Base-by-base conservation (phyloP, 1,284 basidiomycete species). In the Apiotrichum porosum region DNA sequence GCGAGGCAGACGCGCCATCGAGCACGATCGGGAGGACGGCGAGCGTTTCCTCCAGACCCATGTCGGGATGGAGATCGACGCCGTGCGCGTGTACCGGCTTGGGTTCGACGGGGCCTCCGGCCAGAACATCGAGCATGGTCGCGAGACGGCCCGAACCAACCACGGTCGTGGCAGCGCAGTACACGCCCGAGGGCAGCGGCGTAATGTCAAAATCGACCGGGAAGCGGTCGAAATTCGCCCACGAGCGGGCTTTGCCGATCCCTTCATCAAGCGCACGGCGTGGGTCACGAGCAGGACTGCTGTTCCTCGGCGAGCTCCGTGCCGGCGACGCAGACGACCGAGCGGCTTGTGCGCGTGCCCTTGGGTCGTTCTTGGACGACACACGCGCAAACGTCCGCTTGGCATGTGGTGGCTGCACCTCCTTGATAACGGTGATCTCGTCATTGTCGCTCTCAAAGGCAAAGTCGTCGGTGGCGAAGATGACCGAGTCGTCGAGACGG, bases 181-280 rank as follows among this genome's bases (percentile, higher is more conserved):
- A 62, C 6, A 72, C 54, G 1, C 68, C 72, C 22, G 63, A 65
- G 6, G 71, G 72, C 1, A 74, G 54, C 9, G 72, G 72, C 4
- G 57, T 55, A 24, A 74, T 68, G 15, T 63, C 66, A 44, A 73
- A 74, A 47, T 72, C 69, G 38, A 70, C 52, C 3, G 69, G 65
- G 42, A 71, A 70, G 15, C 60, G 57, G 21, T 71, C 68, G 37
- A 72, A 62, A 39, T 71, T 67, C 5, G 64, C 66, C 72, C 72
- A 74, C 10, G 70, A 71, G 36, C 65, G 49, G n/a, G 66, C 68
- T 42, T 63, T 65, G 15, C 68, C 70, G 2, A 72, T 54, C 0
- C 62, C 63, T 10, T 52, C 54, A 50, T 71, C 67, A 2, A 69
- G 43, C 15, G 52, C 32, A 5, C 42, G 34, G 38, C 2, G 37